Evolutionary conservation across 2,329 filamentous ascomycete genomes (phyloP).

Genomic region (Trichophaea hybrida): DNA sequence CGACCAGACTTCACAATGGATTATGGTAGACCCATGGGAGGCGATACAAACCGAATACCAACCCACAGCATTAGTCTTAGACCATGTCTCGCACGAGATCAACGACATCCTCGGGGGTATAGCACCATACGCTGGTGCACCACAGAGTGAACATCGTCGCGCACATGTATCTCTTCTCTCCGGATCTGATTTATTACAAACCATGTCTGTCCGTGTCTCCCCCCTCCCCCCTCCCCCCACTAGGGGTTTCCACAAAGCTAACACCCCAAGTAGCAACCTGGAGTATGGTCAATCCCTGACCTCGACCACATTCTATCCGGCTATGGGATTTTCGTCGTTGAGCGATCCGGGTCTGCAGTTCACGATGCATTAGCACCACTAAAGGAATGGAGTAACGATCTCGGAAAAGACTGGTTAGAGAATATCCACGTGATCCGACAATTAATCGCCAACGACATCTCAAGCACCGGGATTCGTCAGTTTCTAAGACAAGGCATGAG

Average conservation of each 20-base stretch:
- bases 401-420: conserved; percentile 36
- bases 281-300: conserved; percentile 72
- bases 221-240: conserved; percentile 25
- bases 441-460: conserved; percentile 74
- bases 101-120: conserved; percentile 65
- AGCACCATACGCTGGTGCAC: conserved; percentile 2
- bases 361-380: conserved; percentile 74
- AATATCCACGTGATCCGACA: conserved; percentile 74
- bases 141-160: conserved; percentile 40
- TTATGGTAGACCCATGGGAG: conserved; percentile 84
- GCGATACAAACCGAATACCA: conserved; percentile 72
- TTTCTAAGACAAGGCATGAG: conserved; percentile 69
- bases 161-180: conserved; percentile 69
- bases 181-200: conserved; percentile 61
- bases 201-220: conserved; percentile 42
- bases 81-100: conserved; percentile 84
- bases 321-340: conserved; percentile 74
- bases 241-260: not conserved
- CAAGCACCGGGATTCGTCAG: conserved; percentile 66
- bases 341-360: conserved; percentile 75
- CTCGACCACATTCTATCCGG: conserved; percentile 73
- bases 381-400: conserved; percentile 36
- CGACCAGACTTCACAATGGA: conserved; percentile 57
- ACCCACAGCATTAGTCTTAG: conserved; percentile 75
- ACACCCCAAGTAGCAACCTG: conserved; percentile 35